phyloP scores from a whole-genome alignment of 257 asterid species.

The Primulina eburnea region DNA sequence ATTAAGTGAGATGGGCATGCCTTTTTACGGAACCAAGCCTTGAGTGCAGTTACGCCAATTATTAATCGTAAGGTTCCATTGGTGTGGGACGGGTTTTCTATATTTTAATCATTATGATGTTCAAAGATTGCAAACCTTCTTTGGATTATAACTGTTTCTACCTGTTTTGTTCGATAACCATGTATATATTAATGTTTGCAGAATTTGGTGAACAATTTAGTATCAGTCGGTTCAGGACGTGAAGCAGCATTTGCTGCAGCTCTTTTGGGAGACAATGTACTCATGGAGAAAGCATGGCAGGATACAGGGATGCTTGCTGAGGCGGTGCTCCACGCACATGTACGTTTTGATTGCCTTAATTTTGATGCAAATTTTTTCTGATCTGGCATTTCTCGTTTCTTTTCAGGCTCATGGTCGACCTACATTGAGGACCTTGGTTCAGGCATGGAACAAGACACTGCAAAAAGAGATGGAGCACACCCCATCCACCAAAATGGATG shows the following conservation, averaged over 20 bases:
- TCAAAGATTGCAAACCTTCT: constrained; percentile 14
- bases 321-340: constrained; percentile 95
- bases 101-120: not conserved
- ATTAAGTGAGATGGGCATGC: not conserved
- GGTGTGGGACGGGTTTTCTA: too few relatives aligned
- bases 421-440: constrained; percentile 76
- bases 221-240: constrained; percentile 87
- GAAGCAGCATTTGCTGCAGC: constrained; percentile 99
- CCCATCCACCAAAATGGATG: constrained; percentile 75
- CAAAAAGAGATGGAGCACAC: constrained; percentile 84
- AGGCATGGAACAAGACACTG: constrained; percentile 83
- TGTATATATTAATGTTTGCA: constrained; percentile 34
- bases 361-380: constrained; percentile 3
- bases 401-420: constrained; percentile 96
- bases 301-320: constrained; percentile 99
- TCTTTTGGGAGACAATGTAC: constrained; percentile 87
- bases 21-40: too few relatives aligned
- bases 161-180: constrained; percentile 3
- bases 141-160: not conserved
- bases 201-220: constrained; percentile 83
- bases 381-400: constrained; percentile 20
- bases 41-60: too few relatives aligned
- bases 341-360: constrained; percentile 29
- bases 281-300: constrained; percentile 98
- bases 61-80: too few relatives aligned